These are phyloP conservation scores for Trichoderma polysporum DNA, from an alignment of 2,329 filamentous ascomycete genomes.

Conservation along the genomic window DNA sequence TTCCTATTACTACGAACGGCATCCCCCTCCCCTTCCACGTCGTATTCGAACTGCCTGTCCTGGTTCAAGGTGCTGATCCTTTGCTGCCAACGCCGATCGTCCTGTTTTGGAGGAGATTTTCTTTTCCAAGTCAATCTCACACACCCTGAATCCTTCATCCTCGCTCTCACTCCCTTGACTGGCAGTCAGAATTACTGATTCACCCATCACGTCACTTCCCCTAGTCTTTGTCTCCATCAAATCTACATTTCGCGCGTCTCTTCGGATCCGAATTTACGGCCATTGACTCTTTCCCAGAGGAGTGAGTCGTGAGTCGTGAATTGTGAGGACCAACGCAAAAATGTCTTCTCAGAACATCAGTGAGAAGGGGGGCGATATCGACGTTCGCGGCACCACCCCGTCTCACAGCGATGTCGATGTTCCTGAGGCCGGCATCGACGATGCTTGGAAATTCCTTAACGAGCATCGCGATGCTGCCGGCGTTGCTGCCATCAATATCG, in stretches of 20 bases:
- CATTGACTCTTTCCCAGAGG: not conserved
- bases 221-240: not conserved
- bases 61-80: slow-evolving; percentile 7
- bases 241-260: not conserved
- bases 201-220: slow-evolving; percentile 2
- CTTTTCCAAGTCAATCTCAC: not conserved
- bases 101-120: slow-evolving; percentile 3
- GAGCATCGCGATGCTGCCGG: slow-evolving; percentile 40
- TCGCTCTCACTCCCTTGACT: slow-evolving; percentile 8
- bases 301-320: not conserved
- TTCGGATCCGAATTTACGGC: slow-evolving; percentile 1
- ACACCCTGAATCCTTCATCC: slow-evolving; percentile 1
- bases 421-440: slow-evolving; percentile 36
- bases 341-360: slow-evolving; percentile 29
- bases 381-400: slow-evolving; percentile 24
- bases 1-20: slow-evolving; percentile 13
- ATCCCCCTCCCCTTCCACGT: slow-evolving; percentile 6
- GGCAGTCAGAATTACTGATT: not conserved
- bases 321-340: not conserved
- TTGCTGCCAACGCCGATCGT: slow-evolving; percentile 12
- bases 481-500: slow-evolving; percentile 41
- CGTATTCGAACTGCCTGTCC: slow-evolving; percentile 10
- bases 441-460: slow-evolving; percentile 48
- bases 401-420: slow-evolving; percentile 27
- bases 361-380: slow-evolving; percentile 28